Evolutionary conservation across 768 basidiomycete genomes (phyloP), one percentile per base, ranked within the genome.

Genomic region (Suillus spraguei): DNA sequence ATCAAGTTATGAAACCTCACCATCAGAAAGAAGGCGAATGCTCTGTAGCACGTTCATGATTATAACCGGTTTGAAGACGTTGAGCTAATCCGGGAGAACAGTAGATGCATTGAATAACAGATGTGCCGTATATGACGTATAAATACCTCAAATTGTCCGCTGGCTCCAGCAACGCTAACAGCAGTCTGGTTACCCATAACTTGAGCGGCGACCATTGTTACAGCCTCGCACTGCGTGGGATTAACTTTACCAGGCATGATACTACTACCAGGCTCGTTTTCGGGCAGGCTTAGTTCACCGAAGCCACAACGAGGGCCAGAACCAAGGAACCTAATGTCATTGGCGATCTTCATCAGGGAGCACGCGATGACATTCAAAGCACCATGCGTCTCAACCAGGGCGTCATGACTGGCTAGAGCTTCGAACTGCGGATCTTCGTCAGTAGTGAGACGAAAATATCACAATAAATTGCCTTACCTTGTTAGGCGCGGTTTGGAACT

Each of bases 181-280:
- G 90, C 78, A 13, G 95, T 95, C 77, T 99, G 92, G 79, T 99
- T 99, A 47, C 97, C 97, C 78, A 99, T 97, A 5, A 99, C 97
- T 76, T 99, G 97, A 0, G 97, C 95, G 47, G 95, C 94, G 28
- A 99, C 95, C 97, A 99, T 99, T 11, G 97, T 99, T 65, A 99
- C 77, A 9, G 97, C 97, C 78, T 99, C 97, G 69, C 97, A 99
- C 75, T 99, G 97, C 5, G 97, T 99, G 13, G 97, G 97, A 80
- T 99, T 99, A 64, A 99, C 97, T 81, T 99, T 99, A 65, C 97
- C 97, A 8, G 96, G 97, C 97, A 99, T 99, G 79, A 99, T 99
- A 63, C 94, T 97, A 72, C 94, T 96, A 54, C 97, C 97, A 50
- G 97, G 97, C 79, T 99, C 97, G 76, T 99, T 99, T 80, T 99